Percentiles rank a stretch among this genome's conserved stretches.
phyloP scores from a whole-genome alignment of 257 asterid species.

The Fraxinus cuspidata region DNA sequence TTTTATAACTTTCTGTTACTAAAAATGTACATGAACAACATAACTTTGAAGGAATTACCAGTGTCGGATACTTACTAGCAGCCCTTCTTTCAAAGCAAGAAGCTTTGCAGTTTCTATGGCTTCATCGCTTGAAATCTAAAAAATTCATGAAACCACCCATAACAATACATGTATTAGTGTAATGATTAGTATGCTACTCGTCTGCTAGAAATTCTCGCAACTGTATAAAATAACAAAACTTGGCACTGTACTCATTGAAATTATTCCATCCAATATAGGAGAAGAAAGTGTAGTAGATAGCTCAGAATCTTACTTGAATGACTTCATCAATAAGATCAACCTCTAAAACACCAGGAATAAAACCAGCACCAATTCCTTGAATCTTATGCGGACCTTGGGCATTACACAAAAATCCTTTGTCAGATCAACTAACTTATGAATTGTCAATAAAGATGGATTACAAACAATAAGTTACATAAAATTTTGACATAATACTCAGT shows the following conservation, averaged over 20 bases:
- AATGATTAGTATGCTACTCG: background rate
- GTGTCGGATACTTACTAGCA: conserved; percentile 39
- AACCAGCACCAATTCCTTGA: conserved; percentile 64
- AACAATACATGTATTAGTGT: background rate
- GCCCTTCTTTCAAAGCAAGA: conserved; percentile 56
- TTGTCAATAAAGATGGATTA: background rate
- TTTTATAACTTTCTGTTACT: background rate
- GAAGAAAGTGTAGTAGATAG: background rate
- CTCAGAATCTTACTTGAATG: conserved; percentile 41
- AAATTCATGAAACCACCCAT: background rate
- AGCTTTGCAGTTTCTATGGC: conserved; percentile 54
- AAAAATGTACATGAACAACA: background rate
- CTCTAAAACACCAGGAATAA: conserved; percentile 53
- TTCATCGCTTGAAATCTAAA: conserved; percentile 53
- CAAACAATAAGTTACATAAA: background rate
- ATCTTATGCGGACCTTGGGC: conserved; percentile 54
- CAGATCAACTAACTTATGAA: background rate
- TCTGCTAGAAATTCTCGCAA: background rate
- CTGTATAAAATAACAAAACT: background rate
- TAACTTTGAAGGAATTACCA: background rate
- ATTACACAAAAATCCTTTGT: conserved; percentile 3
- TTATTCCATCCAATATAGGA: background rate
- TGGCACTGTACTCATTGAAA: background rate
- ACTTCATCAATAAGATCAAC: conserved; percentile 45
- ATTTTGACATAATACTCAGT: background rate